Base-by-base conservation (phyloP, 208 protist species). In the Leishmania turanica region DNA sequence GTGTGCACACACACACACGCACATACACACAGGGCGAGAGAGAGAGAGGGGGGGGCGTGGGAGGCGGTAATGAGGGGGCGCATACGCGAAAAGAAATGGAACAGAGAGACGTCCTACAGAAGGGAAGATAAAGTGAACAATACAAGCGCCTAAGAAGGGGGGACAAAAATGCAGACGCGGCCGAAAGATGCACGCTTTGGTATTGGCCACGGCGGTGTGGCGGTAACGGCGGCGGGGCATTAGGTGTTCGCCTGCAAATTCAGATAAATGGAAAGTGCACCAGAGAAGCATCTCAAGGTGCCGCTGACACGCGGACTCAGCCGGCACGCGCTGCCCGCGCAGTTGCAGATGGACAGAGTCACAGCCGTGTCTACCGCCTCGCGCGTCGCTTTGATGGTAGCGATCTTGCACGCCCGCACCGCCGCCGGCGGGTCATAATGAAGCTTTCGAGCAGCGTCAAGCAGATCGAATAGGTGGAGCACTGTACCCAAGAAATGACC, bases 401-500 rank as follows among this genome's bases (percentile, higher is more conserved):
- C 51, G 13, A 65, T 69, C 71, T 75, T 88, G 53, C 77, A 79
- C 15, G 81, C 86, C n/a, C 80, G 37, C 75, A 82, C 17, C 31
- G 90, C 83, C 66, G 82, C 84, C 40, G 85, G 87, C 2, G 86
- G 86, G 60, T 92, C 91, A 79, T 90, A 91, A 9, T 77, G 45
- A 37, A 78, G 75, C 34, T 83, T 74, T 53, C 86, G 80, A 13
- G 83, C 60, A 6, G 78, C 79, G 56, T 92, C 88, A 17, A 84
- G 83, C 34, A 94, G 54, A 64, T 93, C 87, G 49, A 90, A 77
- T 37, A 91, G 62, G 70, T 88, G 77, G 70, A 93, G 79, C 4
- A 77, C 34, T 6, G 80, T 40, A 17, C 87, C 81, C 21, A 88
- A 47, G n/a, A 90, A 6, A 78, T 92, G 93, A 77, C 88, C 76